A percentile compares a stretch with the other conserved stretches of the same genome.
These are phyloP conservation scores for Skeletonema tropicum DNA, from an alignment of 108 stramenopile genomes.

Conservation along the genomic window DNA sequence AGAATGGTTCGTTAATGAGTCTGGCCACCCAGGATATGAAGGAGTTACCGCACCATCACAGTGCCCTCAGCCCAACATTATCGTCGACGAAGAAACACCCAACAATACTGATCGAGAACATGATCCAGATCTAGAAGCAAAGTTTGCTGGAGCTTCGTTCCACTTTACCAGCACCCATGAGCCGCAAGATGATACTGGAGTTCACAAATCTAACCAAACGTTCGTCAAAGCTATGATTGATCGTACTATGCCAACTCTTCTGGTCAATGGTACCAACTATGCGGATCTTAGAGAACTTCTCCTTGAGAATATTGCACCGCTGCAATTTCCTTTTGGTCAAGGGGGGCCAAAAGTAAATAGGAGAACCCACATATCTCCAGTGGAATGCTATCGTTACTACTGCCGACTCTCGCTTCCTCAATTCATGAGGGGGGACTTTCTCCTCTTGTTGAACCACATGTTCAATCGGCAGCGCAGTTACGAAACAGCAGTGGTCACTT, in stretches of 20 bases:
- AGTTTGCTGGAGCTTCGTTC: slow-evolving; percentile 9
- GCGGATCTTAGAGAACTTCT: slow-evolving; percentile 4
- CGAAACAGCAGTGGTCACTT: neutral
- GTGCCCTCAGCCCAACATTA: slow-evolving; percentile 7
- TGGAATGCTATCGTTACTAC: slow-evolving; percentile 9
- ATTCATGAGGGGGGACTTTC: slow-evolving; percentile 7
- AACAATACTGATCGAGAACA: slow-evolving; percentile 18
- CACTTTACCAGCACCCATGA: slow-evolving; percentile 20
- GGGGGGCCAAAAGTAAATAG: slow-evolving; percentile 1
- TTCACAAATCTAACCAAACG: neutral
- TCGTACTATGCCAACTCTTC: slow-evolving; percentile 7
- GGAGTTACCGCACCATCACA: slow-evolving; percentile 12
- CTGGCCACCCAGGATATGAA: slow-evolving; percentile 25
- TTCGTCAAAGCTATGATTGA: slow-evolving; percentile 19
- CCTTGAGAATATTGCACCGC: neutral
- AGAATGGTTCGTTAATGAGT: slow-evolving; percentile 26
- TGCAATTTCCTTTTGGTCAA: slow-evolving; percentile 17
- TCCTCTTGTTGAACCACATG: slow-evolving; percentile 4
- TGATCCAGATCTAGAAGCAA: slow-evolving; percentile 11
- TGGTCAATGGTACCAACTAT: slow-evolving; percentile 10
- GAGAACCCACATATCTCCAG: neutral
- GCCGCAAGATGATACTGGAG: slow-evolving; percentile 8
- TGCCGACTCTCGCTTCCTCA: slow-evolving; percentile 4
- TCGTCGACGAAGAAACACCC: slow-evolving; percentile 2
- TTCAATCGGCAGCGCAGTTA: slow-evolving; percentile 6